Conservation (phyloP, 139 green algal genomes). For the Chloropicon primus region DNA sequence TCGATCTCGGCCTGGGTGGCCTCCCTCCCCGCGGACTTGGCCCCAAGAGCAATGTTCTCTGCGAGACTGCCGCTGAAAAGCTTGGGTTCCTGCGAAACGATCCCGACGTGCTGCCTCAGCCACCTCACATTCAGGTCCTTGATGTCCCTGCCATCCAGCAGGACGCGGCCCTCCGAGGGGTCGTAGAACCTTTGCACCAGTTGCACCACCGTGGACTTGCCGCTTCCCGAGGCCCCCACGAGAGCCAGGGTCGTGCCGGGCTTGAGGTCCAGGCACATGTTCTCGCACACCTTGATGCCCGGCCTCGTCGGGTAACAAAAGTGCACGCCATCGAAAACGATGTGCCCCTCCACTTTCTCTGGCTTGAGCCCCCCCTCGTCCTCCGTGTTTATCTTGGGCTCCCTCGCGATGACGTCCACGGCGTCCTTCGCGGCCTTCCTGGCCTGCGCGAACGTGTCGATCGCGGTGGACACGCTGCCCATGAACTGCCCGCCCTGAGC, state of each 20-base stretch:
- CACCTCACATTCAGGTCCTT: conserved; percentile 54
- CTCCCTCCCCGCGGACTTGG: background rate
- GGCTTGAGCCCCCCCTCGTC: background rate
- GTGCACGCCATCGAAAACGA: conserved; percentile 16
- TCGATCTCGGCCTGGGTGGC: conserved; percentile 7
- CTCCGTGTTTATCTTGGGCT: background rate
- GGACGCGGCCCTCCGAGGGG: conserved; percentile 34
- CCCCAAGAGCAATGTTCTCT: conserved; percentile 61
- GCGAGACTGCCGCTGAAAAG: conserved; percentile 48
- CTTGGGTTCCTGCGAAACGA: conserved; percentile 69
- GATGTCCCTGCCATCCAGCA: conserved; percentile 68
- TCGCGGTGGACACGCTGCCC: background rate
- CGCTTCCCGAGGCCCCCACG: conserved; percentile 75
- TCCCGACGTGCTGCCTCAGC: conserved; percentile 54
- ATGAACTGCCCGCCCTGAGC: background rate
- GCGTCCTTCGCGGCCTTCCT: background rate
- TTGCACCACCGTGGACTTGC: conserved; percentile 80
- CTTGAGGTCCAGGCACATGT: conserved; percentile 41
- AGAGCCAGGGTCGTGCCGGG: conserved; percentile 72
- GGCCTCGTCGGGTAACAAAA: conserved; percentile 58
- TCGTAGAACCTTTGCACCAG: conserved; percentile 88
- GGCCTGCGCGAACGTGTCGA: background rate
- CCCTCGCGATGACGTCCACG: background rate
- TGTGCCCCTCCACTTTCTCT: conserved; percentile 2
- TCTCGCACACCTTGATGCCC: conserved; percentile 39